These are phyloP conservation scores for Nannochloris sp. DNA, from an alignment of 139 green algal genomes.

Conservation along the genomic window DNA sequence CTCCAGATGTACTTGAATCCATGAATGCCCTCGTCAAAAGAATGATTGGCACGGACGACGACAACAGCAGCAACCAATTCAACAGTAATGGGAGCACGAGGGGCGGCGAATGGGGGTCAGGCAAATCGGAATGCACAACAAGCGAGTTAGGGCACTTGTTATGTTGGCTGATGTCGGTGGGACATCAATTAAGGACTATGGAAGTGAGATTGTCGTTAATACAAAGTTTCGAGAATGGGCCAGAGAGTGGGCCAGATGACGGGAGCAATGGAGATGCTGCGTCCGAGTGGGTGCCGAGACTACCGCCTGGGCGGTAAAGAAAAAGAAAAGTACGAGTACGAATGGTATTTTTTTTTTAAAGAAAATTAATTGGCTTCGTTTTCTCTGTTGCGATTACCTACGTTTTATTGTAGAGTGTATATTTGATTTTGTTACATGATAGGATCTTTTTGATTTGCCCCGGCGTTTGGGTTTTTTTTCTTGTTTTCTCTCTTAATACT, in stretches of 20 bases:
- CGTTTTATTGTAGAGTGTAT: neutral
- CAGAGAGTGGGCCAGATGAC: slow-evolving; percentile 8
- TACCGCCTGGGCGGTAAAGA: neutral
- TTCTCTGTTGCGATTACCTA: neutral
- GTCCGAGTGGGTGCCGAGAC: neutral
- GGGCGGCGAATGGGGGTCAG: slow-evolving; percentile 16
- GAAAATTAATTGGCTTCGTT: too few relatives aligned
- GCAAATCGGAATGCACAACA: slow-evolving; percentile 28
- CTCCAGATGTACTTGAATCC: slow-evolving; percentile 67
- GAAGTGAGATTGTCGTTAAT: slow-evolving; percentile 37
- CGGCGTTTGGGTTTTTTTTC: too few relatives aligned
- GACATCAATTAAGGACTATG: slow-evolving; percentile 67
- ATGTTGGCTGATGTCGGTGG: slow-evolving; percentile 67
- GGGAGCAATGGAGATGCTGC: neutral
- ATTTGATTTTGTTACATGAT: neutral
- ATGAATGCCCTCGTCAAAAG: slow-evolving; percentile 79
- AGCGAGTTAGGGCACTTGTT: slow-evolving; percentile 64
- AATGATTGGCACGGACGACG: slow-evolving; percentile 43
- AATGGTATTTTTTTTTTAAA: neutral
- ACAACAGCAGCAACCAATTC: neutral
- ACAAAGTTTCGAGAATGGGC: neutral
- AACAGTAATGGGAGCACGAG: neutral
- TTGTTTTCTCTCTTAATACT: neutral
- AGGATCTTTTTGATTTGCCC: slow-evolving; percentile 4
- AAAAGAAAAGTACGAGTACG: neutral